phyloP scores from a whole-genome alignment of 768 basidiomycete species.

The Solioccasus polychromus region DNA sequence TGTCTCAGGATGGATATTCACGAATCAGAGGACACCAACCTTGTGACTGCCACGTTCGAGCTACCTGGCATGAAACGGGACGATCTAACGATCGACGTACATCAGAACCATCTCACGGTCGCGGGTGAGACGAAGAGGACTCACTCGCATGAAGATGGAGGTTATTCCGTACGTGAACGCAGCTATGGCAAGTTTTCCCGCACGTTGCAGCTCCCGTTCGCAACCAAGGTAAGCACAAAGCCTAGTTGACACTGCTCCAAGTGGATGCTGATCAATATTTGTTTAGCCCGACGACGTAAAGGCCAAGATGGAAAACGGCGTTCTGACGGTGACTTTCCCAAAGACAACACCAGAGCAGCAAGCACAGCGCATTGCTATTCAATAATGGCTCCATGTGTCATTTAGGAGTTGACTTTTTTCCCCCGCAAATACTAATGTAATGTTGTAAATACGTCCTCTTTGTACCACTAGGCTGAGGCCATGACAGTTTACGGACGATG shows the following conservation, averaged over 20 bases:
- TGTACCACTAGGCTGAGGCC: too few species aligned
- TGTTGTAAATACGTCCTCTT: too few species aligned
- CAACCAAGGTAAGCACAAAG: conserved; percentile 42
- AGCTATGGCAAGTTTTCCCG: conserved; percentile 43
- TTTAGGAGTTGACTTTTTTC: too few species aligned
- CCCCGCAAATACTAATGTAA: too few species aligned
- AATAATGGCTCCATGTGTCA: neutral
- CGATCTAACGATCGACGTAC: conserved; percentile 45
- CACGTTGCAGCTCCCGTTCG: conserved; percentile 41
- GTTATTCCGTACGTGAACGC: conserved; percentile 39
- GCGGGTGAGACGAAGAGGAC: conserved; percentile 41
- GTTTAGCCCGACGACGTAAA: too few species aligned
- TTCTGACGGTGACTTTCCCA: conserved; percentile 46
- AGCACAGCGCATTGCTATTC: conserved; percentile 37
- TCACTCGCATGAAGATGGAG: conserved; percentile 35
- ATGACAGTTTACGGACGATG: too few species aligned
- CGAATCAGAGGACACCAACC: conserved; percentile 40
- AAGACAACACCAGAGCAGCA: conserved; percentile 36
- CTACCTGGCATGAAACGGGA: conserved; percentile 51
- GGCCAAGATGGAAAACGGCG: too few species aligned
- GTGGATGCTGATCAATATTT: too few species aligned
- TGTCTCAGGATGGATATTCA: conserved; percentile 42
- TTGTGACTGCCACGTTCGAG: conserved; percentile 54
- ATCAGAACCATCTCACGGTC: conserved; percentile 43
- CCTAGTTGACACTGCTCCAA: too few species aligned